Percentiles rank a stretch among this genome's conserved stretches.
These are phyloP conservation scores for Mediolabrus comicus DNA, from an alignment of 108 stramenopile genomes.

Conservation along the genomic window DNA sequence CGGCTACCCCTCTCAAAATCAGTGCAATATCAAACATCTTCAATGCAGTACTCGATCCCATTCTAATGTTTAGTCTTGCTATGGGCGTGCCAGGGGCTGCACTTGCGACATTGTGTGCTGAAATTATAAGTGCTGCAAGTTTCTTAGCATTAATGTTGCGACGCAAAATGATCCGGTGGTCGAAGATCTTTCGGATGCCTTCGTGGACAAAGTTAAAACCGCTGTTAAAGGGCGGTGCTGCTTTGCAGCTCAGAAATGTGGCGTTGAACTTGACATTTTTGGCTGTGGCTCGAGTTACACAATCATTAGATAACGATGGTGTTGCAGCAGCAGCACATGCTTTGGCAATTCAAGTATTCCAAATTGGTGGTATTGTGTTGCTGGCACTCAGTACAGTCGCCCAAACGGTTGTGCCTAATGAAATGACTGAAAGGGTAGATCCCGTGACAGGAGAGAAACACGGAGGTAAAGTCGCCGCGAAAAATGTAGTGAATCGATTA, in stretches of 20 bases:
- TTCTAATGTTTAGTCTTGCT: slow-evolving; percentile 73
- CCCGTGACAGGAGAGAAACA: slow-evolving; percentile 37
- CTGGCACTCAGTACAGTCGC: slow-evolving; percentile 82
- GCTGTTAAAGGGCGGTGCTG: slow-evolving; percentile 73
- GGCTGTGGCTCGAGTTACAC: slow-evolving; percentile 79
- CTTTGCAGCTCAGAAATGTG: slow-evolving; percentile 81
- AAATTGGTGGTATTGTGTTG: slow-evolving; percentile 84
- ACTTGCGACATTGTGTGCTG: slow-evolving; percentile 75
- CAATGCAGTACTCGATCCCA: slow-evolving; percentile 83
- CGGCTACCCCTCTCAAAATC: slow-evolving; percentile 84
- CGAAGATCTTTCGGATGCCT: slow-evolving; percentile 62
- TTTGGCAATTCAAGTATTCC: slow-evolving; percentile 86
- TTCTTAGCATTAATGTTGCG: slow-evolving; percentile 63
- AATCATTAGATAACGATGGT: slow-evolving; percentile 80
- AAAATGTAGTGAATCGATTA: slow-evolving; percentile 69
- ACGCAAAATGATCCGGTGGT: slow-evolving; percentile 54
- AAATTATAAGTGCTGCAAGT: slow-evolving; percentile 65
- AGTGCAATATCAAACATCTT: slow-evolving; percentile 74
- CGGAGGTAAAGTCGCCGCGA: slow-evolving; percentile 65
- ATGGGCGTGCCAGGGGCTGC: slow-evolving; percentile 91
- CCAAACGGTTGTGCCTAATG: slow-evolving; percentile 82
- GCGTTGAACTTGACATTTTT: slow-evolving; percentile 85
- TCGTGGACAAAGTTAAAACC: slow-evolving; percentile 61
- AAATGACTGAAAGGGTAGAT: slow-evolving; percentile 69
- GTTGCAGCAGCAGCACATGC: slow-evolving; percentile 86